These are phyloP conservation scores for Hansenula sp. DNA, from an alignment of 1,139 yeast species.

Conservation along the genomic window DNA sequence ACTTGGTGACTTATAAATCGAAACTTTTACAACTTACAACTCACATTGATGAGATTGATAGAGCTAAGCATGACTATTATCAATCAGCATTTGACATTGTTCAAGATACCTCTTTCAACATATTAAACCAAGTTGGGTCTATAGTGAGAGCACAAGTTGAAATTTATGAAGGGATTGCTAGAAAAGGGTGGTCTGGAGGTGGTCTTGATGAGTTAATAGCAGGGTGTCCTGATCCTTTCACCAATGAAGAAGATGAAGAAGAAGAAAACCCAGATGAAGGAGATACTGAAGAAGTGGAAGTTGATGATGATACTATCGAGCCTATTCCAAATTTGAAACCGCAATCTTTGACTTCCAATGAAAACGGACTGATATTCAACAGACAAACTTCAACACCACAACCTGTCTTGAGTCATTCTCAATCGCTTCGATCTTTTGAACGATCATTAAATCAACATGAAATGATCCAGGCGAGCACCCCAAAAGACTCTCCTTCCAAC, in stretches of 20 bases:
- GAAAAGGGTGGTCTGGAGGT: slow-evolving; percentile 85
- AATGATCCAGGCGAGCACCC: slow-evolving; percentile 13
- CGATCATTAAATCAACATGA: not conserved
- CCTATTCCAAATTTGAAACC: not conserved
- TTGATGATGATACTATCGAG: slow-evolving; percentile 1
- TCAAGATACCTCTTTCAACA: slow-evolving; percentile 50
- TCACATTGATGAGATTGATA: slow-evolving; percentile 75
- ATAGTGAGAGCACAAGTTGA: slow-evolving; percentile 77
- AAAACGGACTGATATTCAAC: not conserved
- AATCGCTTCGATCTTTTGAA: slow-evolving; percentile 8
- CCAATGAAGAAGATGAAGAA: slow-evolving; percentile 23
- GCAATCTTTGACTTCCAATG: slow-evolving; percentile 1
- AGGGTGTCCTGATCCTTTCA: slow-evolving; percentile 51
- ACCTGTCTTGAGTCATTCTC: slow-evolving; percentile 12
- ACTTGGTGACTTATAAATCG: slow-evolving; percentile 58
- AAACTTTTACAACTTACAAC: slow-evolving; percentile 63
- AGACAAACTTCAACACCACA: slow-evolving; percentile 4
- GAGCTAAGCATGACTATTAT: slow-evolving; percentile 71
- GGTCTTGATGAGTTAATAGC: slow-evolving; percentile 66
- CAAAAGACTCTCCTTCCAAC: slow-evolving; percentile 4
- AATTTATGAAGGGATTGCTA: slow-evolving; percentile 74
- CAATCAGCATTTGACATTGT: slow-evolving; percentile 54
- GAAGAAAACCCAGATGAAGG: slow-evolving; percentile 4
- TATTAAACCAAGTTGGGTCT: slow-evolving; percentile 56
- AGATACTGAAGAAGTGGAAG: not conserved